Evolutionary conservation across 805 yeast species (phyloP).

Genomic region (Cyberlindnera sargentensis): DNA sequence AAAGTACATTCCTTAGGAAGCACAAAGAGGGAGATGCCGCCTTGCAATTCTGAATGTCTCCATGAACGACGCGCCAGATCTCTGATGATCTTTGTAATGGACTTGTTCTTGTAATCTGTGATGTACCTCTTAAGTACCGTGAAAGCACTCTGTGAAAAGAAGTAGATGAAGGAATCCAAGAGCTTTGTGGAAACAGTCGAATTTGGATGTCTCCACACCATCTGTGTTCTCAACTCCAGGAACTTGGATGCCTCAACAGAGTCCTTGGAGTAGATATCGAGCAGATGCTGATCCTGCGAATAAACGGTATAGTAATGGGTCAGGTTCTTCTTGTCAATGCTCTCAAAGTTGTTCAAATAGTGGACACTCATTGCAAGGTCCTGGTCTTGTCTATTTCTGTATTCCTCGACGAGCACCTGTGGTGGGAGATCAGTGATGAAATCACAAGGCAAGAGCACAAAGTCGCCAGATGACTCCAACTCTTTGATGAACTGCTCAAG

Average conservation of each 20-base stretch:
- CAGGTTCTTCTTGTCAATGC: conserved; percentile 70
- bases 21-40: conserved; percentile 61
- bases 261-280: conserved; percentile 67
- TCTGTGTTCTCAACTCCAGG: conserved; percentile 72
- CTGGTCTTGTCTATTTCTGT: conserved; percentile 58
- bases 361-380: conserved; percentile 73
- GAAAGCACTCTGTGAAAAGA: conserved; percentile 49
- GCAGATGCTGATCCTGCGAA: conserved; percentile 43
- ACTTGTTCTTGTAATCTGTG: conserved; percentile 28
- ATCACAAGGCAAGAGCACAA: conserved; percentile 90
- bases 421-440: conserved; percentile 91
- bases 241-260: conserved; percentile 67
- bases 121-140: conserved; percentile 37
- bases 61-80: conserved; percentile 90
- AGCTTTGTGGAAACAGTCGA: conserved; percentile 70
- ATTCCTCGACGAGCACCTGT: conserved; percentile 76
- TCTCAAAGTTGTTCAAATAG: conserved; percentile 68
- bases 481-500: conserved; percentile 41
- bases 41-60: conserved; percentile 58
- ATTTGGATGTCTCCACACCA: conserved; percentile 85
- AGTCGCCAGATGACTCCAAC: conserved; percentile 34
- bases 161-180: conserved; percentile 66
- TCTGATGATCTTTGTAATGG: conserved; percentile 65
- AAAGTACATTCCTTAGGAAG: conserved; percentile 67
- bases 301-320: conserved; percentile 64